Percentiles rank a stretch among this genome's conserved stretches.
phyloP scores from a whole-genome alignment of 1,284 basidiomycete genomes.

The Cryptococcus sp. region DNA sequence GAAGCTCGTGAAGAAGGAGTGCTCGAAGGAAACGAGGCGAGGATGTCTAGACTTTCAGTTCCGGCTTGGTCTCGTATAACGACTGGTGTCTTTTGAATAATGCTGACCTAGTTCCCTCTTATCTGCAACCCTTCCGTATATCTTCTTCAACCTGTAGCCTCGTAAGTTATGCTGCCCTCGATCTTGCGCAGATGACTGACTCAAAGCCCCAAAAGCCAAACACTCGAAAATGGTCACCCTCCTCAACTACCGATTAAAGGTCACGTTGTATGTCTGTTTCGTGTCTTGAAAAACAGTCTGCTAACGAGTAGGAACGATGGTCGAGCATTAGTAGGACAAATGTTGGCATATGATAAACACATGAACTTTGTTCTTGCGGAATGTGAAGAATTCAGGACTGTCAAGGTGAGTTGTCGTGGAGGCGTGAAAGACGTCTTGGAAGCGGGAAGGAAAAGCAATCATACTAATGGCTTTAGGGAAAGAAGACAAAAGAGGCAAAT shows the following conservation, averaged over 20 bases:
- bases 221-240: constrained; percentile 97
- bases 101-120: constrained; percentile 5
- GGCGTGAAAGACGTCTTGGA: not conserved
- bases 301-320: constrained; percentile 68
- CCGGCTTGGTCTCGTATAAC: not conserved
- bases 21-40: too few species aligned
- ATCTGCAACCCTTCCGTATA: not conserved
- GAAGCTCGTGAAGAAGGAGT: not conserved
- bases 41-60: too few species aligned
- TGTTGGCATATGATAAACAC: constrained; percentile 98
- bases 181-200: not conserved
- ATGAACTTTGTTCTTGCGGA: constrained; percentile 99
- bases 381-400: constrained; percentile 89
- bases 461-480: constrained; percentile 28
- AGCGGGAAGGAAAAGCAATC: not conserved
- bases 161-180: constrained; percentile 14
- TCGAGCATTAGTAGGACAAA: constrained; percentile 90
- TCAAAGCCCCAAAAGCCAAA: constrained; percentile 73
- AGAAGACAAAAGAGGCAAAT: constrained; percentile 45
- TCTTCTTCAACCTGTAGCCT: constrained; percentile 13
- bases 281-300: not conserved
- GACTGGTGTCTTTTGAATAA: not conserved
- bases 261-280: constrained; percentile 63
- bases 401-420: constrained; percentile 50
- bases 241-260: constrained; percentile 95